Conservation (phyloP, 2,329 filamentous ascomycete genomes). For the Pseudogymnoascus sp. region DNA sequence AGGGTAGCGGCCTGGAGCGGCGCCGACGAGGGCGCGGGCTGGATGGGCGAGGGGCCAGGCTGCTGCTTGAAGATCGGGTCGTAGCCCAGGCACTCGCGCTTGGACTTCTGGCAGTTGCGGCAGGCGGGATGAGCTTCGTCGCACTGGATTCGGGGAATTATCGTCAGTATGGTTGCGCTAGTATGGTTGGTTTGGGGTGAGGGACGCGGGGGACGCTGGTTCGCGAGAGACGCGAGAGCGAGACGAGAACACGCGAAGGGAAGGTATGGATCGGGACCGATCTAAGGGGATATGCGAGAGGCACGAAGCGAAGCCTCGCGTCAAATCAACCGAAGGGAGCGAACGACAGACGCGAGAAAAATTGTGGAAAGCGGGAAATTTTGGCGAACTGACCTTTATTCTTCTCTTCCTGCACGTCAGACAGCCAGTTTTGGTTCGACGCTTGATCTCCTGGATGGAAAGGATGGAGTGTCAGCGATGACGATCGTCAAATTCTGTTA, state of each 20-base stretch:
- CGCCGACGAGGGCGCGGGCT: conserved; percentile 52
- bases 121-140: conserved; percentile 92
- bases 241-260: conserved; percentile 20
- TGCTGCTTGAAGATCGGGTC: conserved; percentile 78
- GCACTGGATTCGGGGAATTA: conserved; percentile 52
- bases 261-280: conserved; percentile 1
- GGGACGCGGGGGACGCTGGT: conserved; percentile 21
- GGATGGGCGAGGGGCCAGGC: conserved; percentile 58
- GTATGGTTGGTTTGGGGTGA: conserved; percentile 15
- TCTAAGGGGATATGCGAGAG: neutral
- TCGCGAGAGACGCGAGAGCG: conserved; percentile 19
- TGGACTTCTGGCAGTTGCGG: conserved; percentile 82
- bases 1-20: conserved; percentile 20
- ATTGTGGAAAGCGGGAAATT: conserved; percentile 13
- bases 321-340: conserved; percentile 22
- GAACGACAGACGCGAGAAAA: conserved; percentile 16
- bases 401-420: conserved; percentile 56
- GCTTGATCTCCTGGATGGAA: conserved; percentile 56
- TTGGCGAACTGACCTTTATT: conserved; percentile 56
- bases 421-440: conserved; percentile 67
- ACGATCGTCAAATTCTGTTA: neutral
- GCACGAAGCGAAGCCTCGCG: conserved; percentile 18
- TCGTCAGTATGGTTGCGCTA: conserved; percentile 14
- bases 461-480: neutral
- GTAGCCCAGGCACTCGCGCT: conserved; percentile 79